Evolutionary conservation across 225 moss, liverwort and hornwort genomes (phyloP).

Genomic region (Bryoerythrophyllum caledonicum): DNA sequence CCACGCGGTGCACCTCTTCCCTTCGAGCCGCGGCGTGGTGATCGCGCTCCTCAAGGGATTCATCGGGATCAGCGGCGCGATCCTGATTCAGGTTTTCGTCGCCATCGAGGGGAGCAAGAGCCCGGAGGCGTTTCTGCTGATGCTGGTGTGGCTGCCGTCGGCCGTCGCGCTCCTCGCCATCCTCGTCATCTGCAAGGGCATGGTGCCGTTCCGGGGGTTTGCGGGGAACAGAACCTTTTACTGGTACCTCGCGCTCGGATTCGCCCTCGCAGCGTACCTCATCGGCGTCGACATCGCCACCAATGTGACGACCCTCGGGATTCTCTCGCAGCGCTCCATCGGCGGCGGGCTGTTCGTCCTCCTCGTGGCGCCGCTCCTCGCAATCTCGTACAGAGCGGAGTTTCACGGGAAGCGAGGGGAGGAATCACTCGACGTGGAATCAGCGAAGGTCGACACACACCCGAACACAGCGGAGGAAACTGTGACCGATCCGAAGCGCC

Average conservation of each 20-base stretch:
- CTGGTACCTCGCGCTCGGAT: slow-evolving; percentile 40
- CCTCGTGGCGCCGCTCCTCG: slow-evolving; percentile 27
- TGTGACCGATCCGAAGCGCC: background rate
- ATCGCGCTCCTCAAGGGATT: slow-evolving; percentile 83
- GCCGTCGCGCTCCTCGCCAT: slow-evolving; percentile 39
- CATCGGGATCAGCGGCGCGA: slow-evolving; percentile 85
- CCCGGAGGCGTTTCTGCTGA: slow-evolving; percentile 35
- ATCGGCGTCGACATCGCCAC: slow-evolving; percentile 42
- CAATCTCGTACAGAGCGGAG: slow-evolving; percentile 31
- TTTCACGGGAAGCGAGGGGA: slow-evolving; percentile 36
- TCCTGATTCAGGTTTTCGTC: slow-evolving; percentile 60
- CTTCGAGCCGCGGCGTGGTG: slow-evolving; percentile 52
- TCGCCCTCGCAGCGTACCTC: slow-evolving; percentile 42
- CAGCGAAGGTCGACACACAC: background rate
- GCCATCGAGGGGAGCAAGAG: slow-evolving; percentile 47
- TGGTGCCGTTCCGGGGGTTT: slow-evolving; percentile 31
- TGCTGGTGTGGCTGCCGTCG: slow-evolving; percentile 52
- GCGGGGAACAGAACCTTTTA: slow-evolving; percentile 24
- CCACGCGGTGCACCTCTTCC: slow-evolving; percentile 78
- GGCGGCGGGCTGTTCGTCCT: slow-evolving; percentile 41
- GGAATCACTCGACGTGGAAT: slow-evolving; percentile 19
- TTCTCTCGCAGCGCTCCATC: slow-evolving; percentile 19
- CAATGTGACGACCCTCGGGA: slow-evolving; percentile 18
- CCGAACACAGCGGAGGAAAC: too few species aligned
- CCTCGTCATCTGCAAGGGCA: slow-evolving; percentile 26